Conservation (phyloP, 1,139 yeast species). For the Saccharomyces hybrid region DNA sequence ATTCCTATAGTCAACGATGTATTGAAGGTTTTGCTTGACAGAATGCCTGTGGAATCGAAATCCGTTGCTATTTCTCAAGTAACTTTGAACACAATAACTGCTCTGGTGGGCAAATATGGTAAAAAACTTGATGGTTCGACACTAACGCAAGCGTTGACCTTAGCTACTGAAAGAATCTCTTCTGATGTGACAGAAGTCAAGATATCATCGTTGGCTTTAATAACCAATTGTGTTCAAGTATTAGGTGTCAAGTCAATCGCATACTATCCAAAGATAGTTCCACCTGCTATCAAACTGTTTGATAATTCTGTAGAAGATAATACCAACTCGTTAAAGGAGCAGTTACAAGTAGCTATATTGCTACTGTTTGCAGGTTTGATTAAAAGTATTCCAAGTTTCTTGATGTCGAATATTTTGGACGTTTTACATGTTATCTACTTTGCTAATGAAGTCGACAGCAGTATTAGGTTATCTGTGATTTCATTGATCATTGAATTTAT, state of each 20-base stretch:
- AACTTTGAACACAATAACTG: slow-evolving; percentile 61
- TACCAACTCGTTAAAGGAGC: slow-evolving; percentile 29
- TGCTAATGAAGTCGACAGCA: slow-evolving; percentile 49
- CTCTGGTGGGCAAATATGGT: slow-evolving; percentile 59
- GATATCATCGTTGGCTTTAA: slow-evolving; percentile 66
- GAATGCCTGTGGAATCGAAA: slow-evolving; percentile 35
- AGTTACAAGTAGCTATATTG: slow-evolving; percentile 58
- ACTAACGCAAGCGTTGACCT: slow-evolving; percentile 43
- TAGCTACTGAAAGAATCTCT: slow-evolving; percentile 46
- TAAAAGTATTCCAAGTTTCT: slow-evolving; percentile 81
- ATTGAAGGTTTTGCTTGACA: slow-evolving; percentile 43
- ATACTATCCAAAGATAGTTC: slow-evolving; percentile 74
- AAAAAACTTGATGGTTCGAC: slow-evolving; percentile 41
- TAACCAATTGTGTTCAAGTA: slow-evolving; percentile 60
- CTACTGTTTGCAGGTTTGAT: slow-evolving; percentile 68
- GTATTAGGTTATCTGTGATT: slow-evolving; percentile 60
- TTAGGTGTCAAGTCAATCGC: slow-evolving; percentile 86
- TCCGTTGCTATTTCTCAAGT: slow-evolving; percentile 54
- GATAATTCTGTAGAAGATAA: slow-evolving; percentile 33
- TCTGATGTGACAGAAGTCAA: slow-evolving; percentile 52
- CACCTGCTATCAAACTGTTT: slow-evolving; percentile 63
- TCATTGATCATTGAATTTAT: slow-evolving; percentile 59
- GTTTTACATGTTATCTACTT: slow-evolving; percentile 52
- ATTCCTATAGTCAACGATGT: slow-evolving; percentile 43
- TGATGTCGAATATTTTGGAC: slow-evolving; percentile 59